phyloP scores from a whole-genome alignment of 768 basidiomycete genomes.

The Symmetrospora coprosmae region DNA sequence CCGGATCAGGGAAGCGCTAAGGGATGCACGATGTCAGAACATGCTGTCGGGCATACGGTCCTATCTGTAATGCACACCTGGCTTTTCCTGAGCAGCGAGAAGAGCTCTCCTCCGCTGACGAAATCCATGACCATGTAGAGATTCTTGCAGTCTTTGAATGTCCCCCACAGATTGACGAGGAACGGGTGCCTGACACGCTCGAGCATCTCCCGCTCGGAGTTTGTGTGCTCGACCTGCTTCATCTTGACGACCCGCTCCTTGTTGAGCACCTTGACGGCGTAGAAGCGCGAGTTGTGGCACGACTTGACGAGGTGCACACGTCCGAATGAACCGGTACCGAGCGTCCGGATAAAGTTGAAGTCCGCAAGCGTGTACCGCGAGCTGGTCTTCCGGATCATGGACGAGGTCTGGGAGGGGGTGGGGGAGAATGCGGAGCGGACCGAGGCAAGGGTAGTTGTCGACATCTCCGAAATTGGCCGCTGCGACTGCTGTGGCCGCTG shows the following conservation, averaged over 20 bases:
- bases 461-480: conserved; percentile 1
- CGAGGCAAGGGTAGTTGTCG: conserved; percentile 14
- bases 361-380: conserved; percentile 33
- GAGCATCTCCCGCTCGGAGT: conserved; percentile 87
- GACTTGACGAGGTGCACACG: conserved; percentile 75
- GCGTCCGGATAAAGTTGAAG: conserved; percentile 33
- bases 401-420: conserved; percentile 27
- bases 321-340: conserved; percentile 88
- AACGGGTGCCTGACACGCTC: conserved; percentile 79
- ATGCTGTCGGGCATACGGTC: background rate
- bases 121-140: conserved; percentile 80
- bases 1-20: conserved; percentile 86
- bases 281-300: conserved; percentile 43
- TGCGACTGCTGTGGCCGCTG: background rate
- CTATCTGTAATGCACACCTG: conserved; percentile 21
- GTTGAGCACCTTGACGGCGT: conserved; percentile 57
- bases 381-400: conserved; percentile 29
- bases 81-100: conserved; percentile 65
- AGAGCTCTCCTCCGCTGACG: conserved; percentile 76
- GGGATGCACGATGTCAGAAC: conserved; percentile 42
- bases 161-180: conserved; percentile 83
- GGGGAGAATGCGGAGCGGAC: conserved; percentile 25
- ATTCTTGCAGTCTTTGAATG: conserved; percentile 88
- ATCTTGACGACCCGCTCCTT: conserved; percentile 44
- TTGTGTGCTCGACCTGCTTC: conserved; percentile 95